phyloP scores from a whole-genome alignment of 108 stramenopile genomes.

The Stephanodiscus minutulus region DNA sequence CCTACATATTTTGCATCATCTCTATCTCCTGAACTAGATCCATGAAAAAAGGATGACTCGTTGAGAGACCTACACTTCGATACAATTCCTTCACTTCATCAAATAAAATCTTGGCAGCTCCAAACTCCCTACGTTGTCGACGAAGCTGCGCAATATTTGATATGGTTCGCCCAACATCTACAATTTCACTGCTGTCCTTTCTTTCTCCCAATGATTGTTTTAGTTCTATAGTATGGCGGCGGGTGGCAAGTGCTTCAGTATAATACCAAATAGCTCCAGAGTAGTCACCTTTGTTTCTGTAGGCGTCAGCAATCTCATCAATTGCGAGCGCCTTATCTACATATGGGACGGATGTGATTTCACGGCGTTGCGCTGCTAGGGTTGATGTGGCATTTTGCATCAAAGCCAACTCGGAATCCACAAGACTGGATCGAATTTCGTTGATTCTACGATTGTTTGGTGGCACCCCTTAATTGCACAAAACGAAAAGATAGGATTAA shows the following conservation, averaged over 20 bases:
- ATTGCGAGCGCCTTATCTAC: conserved; percentile 44
- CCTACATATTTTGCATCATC: conserved; percentile 32
- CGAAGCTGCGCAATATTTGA: conserved; percentile 49
- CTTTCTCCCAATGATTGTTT: conserved; percentile 22
- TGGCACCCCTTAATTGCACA: conserved; percentile 26
- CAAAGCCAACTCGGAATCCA: conserved; percentile 46
- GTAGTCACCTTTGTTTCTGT: conserved; percentile 35
- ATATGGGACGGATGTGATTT: conserved; percentile 25
- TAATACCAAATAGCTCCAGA: conserved; percentile 45
- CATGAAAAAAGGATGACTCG: conserved; percentile 39
- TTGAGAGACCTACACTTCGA: conserved; percentile 28
- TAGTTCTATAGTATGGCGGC: conserved; percentile 20
- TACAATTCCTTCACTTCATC: conserved; percentile 43
- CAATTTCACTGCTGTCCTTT: conserved; percentile 28
- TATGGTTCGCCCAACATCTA: conserved; percentile 46
- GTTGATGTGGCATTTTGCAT: conserved; percentile 44
- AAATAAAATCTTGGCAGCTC: conserved; percentile 47
- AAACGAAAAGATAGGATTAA: neutral
- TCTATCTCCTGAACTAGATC: conserved; percentile 28
- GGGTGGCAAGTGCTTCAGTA: conserved; percentile 41
- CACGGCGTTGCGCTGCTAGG: conserved; percentile 38
- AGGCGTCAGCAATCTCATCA: conserved; percentile 45
- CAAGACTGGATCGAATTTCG: conserved; percentile 40
- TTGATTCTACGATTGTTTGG: conserved; percentile 43
- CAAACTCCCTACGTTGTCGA: conserved; percentile 43